phyloP scores from a whole-genome alignment of 805 yeast species.

The Brettanomyces anomalus region DNA sequence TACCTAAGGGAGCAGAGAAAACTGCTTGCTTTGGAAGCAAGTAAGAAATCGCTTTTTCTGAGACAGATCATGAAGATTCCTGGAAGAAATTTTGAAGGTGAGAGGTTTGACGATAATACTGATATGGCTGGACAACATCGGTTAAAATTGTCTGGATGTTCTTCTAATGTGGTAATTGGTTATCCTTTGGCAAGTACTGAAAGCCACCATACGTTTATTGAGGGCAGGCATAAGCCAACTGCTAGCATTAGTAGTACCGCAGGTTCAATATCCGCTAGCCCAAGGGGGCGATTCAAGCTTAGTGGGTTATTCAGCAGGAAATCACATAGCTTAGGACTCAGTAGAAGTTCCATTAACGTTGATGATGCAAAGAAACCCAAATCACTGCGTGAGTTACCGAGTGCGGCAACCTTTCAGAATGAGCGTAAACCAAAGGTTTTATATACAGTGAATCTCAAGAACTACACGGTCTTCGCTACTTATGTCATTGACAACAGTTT shows the following conservation, averaged over 20 bases:
- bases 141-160: too few relatives aligned
- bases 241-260: background rate
- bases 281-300: constrained; percentile 17
- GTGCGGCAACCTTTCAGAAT: constrained; percentile 25
- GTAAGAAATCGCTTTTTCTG: constrained; percentile 17
- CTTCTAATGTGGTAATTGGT: too few relatives aligned
- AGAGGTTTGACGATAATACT: too few relatives aligned
- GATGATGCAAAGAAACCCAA: constrained; percentile 25
- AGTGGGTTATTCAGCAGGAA: constrained; percentile 30
- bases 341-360: constrained; percentile 27
- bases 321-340: constrained; percentile 53
- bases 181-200: too few relatives aligned
- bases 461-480: constrained; percentile 40
- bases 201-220: too few relatives aligned
- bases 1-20: constrained; percentile 33
- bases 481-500: constrained; percentile 40
- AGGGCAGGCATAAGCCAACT: too few relatives aligned
- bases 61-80: constrained; percentile 14
- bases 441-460: constrained; percentile 37
- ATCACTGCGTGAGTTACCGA: constrained; percentile 52
- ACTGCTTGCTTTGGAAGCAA: constrained; percentile 41
- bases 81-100: too few relatives aligned
- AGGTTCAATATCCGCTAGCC: background rate
- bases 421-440: constrained; percentile 43
- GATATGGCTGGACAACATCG: too few relatives aligned